phyloP scores from a whole-genome alignment of 2,329 filamentous ascomycete species.

The Raffaelea arxii region DNA sequence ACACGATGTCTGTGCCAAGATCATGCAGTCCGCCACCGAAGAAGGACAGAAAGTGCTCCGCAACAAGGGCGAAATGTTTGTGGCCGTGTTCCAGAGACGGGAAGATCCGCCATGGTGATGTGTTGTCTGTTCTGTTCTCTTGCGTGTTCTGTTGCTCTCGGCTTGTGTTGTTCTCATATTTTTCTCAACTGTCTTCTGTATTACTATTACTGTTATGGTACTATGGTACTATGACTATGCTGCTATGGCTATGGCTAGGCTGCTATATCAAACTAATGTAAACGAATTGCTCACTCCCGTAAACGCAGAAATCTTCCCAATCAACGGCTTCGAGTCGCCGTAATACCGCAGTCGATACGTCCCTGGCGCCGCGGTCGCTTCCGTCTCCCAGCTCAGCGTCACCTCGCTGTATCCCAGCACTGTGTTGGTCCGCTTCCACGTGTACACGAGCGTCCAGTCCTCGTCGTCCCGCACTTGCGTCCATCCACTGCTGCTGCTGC shows the following conservation, averaged over 20 bases:
- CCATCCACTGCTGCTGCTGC: slow-evolving; percentile 40
- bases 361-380: slow-evolving; percentile 45
- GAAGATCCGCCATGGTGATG: slow-evolving; percentile 79
- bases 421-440: slow-evolving; percentile 65
- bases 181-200: not conserved
- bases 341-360: slow-evolving; percentile 71
- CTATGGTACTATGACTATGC: no score
- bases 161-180: no score
- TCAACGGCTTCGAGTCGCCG: slow-evolving; percentile 63
- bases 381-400: slow-evolving; percentile 68
- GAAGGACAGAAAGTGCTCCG: slow-evolving; percentile 94
- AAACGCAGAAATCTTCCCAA: slow-evolving; percentile 49
- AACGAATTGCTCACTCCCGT: slow-evolving; percentile 20
- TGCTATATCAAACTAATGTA: slow-evolving; percentile 12
- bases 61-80: slow-evolving; percentile 83
- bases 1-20: slow-evolving; percentile 53
- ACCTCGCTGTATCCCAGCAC: slow-evolving; percentile 68
- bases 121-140: no score
- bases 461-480: slow-evolving; percentile 57
- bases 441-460: slow-evolving; percentile 75
- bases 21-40: slow-evolving; percentile 81
- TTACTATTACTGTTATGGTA: no score
- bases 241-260: no score
- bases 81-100: slow-evolving; percentile 75
- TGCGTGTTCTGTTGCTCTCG: no score